Percentiles rank a stretch among this genome's conserved stretches.
Evolutionary conservation across 352 stramenopile genomes (phyloP).

Genomic region (Pythium monospermum): DNA sequence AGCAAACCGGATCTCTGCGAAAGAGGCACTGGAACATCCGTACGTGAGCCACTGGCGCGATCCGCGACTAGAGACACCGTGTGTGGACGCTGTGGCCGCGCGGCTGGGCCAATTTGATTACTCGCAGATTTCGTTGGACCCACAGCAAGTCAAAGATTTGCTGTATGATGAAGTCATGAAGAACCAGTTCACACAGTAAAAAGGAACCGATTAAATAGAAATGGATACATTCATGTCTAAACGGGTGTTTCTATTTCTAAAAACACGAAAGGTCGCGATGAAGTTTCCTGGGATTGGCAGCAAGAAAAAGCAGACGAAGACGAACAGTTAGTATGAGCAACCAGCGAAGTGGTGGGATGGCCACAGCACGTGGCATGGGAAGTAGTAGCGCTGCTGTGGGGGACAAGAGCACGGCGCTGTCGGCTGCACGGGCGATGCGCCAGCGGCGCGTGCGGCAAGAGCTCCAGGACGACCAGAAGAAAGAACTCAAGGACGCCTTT

Average conservation of each 20-base stretch:
- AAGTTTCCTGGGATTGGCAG: neutral
- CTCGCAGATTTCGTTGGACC: slow-evolving; percentile 61
- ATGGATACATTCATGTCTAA: slow-evolving; percentile 6
- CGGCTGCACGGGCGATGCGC: slow-evolving; percentile 17
- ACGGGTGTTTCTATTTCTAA: neutral
- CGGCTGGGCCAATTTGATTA: slow-evolving; percentile 73
- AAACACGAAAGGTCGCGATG: neutral
- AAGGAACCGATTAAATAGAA: slow-evolving; percentile 6
- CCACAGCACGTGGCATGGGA: neutral
- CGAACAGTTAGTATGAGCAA: neutral
- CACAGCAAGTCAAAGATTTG: slow-evolving; percentile 68
- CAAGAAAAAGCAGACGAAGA: neutral
- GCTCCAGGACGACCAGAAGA: slow-evolving; percentile 78
- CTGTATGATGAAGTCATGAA: slow-evolving; percentile 85
- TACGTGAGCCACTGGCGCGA: slow-evolving; percentile 87
- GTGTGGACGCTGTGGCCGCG: slow-evolving; percentile 41
- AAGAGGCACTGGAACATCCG: slow-evolving; percentile 81
- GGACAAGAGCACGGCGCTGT: slow-evolving; percentile 6
- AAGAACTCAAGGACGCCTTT: slow-evolving; percentile 91
- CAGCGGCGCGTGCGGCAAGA: slow-evolving; percentile 58
- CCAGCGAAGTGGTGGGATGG: neutral
- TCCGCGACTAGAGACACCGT: slow-evolving; percentile 49
- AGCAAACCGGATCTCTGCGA: slow-evolving; percentile 76
- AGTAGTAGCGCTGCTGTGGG: too few species aligned
- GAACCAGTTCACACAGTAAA: slow-evolving; percentile 31